Base-by-base conservation (phyloP, 1,284 basidiomycete species). In the Erythrobasidium hasegawianum region DNA sequence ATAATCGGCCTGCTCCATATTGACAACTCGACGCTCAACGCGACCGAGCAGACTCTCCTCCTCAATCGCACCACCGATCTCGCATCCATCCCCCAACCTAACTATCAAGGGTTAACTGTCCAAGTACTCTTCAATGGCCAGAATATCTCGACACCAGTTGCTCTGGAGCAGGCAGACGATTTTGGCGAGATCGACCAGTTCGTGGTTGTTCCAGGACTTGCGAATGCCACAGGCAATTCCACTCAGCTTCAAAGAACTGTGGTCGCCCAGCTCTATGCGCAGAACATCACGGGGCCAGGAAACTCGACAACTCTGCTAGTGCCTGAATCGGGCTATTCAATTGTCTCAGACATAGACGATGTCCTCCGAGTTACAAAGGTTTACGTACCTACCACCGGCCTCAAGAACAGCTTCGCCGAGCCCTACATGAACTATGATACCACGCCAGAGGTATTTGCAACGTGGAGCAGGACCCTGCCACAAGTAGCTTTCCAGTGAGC, bases 101-200 rank as follows among this genome's bases (percentile, higher is more conserved):
- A 57, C 20, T 26, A 52, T 4, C 50, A 56, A 18, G 45, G 43
- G 22, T 29, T 66, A 2, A 59, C 64, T 1, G 56, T 66, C 18
- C 56, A 58, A 43, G 49, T 66, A 11, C 16, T n/a, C 3, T 20
- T 59, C 9, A 27, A 58, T 54, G 57, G 49, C 7, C 29, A 33
- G 39, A 7, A 43, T 5, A 47, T 59, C 39, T 52, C 52, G 29
- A 22, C 16, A 4, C 56, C 64, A 14, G 10, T 66, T 22, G 49
- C 55, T 40, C 26, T 58, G 14, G 20, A 57, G 45, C 41, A 41
- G 20, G 55, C 64, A 49, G 64, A 66, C 47, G 56, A 49, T 52
- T 66, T 66, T 38, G 64, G 64, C 43, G 64, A 66, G 39, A 53
- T 66, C 52, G 64, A 66, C 26, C 56, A 58, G 24, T 66, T 66